Base-by-base conservation (phyloP, 2,329 filamentous ascomycete species). In the Periconia digitata region DNA sequence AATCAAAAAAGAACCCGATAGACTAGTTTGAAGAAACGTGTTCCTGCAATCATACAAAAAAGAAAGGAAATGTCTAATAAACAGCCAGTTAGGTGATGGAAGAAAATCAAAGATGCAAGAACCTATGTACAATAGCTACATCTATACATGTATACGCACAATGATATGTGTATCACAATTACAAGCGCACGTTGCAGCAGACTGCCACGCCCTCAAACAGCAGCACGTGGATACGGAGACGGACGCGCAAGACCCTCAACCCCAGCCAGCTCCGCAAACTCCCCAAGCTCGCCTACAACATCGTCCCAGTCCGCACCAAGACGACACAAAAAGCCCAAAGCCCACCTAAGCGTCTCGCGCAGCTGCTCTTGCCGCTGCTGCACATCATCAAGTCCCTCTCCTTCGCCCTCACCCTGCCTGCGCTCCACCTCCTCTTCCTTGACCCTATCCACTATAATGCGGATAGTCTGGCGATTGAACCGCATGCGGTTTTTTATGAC, bases 301-400 rank as follows among this genome's bases (percentile, higher is more conserved):
- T 70, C 66, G 29, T 68, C 62, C 34, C 66, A 53, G 41, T 70
- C 65, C 27, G 60, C 58, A 12, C 68, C 68, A 44, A 70, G 48
- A 39, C 59, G 57, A 49, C 67, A 59, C 21, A 71, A 60, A 35
- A 67, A 41, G 32, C 50, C 53, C 21, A 59, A 60, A 43, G 63
- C 66, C 66, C 67, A 71, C 37, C 50, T 54, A 21, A 70, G 52
- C 40, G 65, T 70, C 43, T 62, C 47, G 46, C 57, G 52, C 39
- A 51, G 44, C 44, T 70, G 56, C 37, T 46, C 49, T 46, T 16
- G 13, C 21, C 13, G n/a, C 50, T 54, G 49, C 58, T 49, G 46
- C 44, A 46, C n/a, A n/a, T n/a, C n/a, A n/a, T n/a, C n/a, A n/a
- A n/a, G n/a, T 8, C 23, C 29, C 21, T 51, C 29, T 29, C 59